Evolutionary conservation across 768 basidiomycete species (phyloP).

Genomic region (Amanita fuliginea): DNA sequence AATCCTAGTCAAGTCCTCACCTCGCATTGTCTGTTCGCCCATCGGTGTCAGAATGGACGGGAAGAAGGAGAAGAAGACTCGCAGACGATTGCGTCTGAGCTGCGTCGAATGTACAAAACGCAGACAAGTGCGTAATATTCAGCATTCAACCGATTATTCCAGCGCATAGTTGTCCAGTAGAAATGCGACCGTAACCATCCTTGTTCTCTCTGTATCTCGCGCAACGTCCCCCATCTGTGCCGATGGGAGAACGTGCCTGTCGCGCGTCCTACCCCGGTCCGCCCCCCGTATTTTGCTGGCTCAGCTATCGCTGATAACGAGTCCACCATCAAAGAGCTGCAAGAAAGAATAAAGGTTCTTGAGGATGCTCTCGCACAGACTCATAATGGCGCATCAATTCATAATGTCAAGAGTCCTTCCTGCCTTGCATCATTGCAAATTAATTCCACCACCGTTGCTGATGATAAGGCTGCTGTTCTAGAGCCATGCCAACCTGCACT

Average conservation of each 20-base stretch:
- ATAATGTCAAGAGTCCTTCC: not conserved
- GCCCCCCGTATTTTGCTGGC: conserved; percentile 17
- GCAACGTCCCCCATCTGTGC: conserved; percentile 32
- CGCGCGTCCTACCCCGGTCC: conserved; percentile 29
- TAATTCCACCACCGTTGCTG: not conserved
- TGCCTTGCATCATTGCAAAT: not conserved
- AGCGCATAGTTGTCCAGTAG: conserved; percentile 16
- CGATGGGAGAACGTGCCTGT: conserved; percentile 34
- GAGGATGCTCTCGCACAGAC: conserved; percentile 15
- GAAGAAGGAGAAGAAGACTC: conserved; percentile 32
- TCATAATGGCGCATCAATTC: not conserved
- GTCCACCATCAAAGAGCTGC: conserved; percentile 15
- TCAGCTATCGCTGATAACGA: conserved; percentile 6
- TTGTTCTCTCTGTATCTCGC: conserved; percentile 27
- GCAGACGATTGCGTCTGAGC: conserved; percentile 36
- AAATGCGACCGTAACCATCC: conserved; percentile 40
- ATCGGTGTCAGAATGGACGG: too few species aligned
- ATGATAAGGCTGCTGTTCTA: not conserved
- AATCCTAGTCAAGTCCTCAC: not conserved
- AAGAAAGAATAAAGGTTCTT: conserved; percentile 16
- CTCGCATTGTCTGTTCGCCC: too few species aligned
- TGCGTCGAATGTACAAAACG: conserved; percentile 49
- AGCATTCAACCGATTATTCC: not conserved
- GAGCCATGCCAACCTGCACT: not conserved
- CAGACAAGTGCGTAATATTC: conserved; percentile 30